These are phyloP conservation scores for Basipetospora chlamydospora DNA, from an alignment of 2,329 filamentous ascomycete genomes.

Conservation along the genomic window DNA sequence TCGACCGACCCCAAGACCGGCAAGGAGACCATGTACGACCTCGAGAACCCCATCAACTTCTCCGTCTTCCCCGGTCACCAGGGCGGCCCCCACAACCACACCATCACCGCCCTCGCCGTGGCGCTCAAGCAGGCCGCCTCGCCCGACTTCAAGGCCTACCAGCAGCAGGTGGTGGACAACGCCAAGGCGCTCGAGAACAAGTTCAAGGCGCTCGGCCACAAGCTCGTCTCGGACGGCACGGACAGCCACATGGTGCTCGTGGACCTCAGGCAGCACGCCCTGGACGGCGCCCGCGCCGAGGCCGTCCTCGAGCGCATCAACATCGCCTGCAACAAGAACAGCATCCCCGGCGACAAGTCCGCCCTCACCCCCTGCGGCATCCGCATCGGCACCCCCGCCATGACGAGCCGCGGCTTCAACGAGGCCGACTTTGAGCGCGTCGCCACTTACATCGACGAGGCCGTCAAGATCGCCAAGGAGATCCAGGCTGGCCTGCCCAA, in stretches of 20 bases:
- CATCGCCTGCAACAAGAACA: constrained; percentile 99
- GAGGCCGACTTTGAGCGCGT: constrained; percentile 86
- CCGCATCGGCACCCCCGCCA: constrained; percentile 91
- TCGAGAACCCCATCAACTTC: constrained; percentile 94
- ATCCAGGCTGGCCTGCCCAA: constrained; percentile 77
- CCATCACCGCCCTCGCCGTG: constrained; percentile 90
- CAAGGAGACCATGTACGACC: constrained; percentile 79
- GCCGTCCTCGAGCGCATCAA: constrained; percentile 94
- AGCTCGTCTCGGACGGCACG: constrained; percentile 86
- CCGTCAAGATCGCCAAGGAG: constrained; percentile 81
- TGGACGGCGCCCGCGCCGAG: constrained; percentile 93
- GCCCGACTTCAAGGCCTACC: constrained; percentile 86
- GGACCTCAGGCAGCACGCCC: constrained; percentile 71
- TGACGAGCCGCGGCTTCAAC: constrained; percentile 91
- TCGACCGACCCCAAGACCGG: constrained; percentile 81
- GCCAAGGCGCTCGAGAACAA: constrained; percentile 79
- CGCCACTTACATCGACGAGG: constrained; percentile 73
- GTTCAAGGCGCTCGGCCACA: constrained; percentile 80
- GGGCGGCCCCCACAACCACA: constrained; percentile 98
- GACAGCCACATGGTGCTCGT: constrained; percentile 96
- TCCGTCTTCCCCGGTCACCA: constrained; percentile 99
- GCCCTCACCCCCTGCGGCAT: constrained; percentile 89
- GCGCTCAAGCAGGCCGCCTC: constrained; percentile 87
- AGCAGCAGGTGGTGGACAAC: constrained; percentile 82
- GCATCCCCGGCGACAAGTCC: constrained; percentile 92